These are phyloP conservation scores for Barnettozyma populi DNA, from an alignment of 805 yeast species.

Conservation along the genomic window DNA sequence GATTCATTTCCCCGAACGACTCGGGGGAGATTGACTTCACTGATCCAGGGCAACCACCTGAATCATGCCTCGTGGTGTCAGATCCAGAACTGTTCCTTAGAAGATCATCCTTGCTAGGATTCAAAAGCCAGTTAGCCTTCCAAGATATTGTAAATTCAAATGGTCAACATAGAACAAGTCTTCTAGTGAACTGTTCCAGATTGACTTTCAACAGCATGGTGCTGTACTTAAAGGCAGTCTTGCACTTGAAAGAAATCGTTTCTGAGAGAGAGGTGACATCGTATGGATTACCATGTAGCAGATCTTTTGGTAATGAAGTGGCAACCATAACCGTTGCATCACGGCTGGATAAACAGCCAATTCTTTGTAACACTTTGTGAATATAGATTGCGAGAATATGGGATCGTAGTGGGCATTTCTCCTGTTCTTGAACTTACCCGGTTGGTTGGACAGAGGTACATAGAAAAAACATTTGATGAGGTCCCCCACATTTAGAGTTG, in stretches of 20 bases:
- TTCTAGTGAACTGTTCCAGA: conserved; percentile 5
- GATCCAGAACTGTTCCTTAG: background rate
- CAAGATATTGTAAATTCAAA: background rate
- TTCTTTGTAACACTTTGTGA: background rate
- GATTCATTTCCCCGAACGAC: background rate
- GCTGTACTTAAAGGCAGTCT: background rate
- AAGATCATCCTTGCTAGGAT: background rate
- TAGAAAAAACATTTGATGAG: too few species aligned
- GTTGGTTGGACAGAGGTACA: too few species aligned
- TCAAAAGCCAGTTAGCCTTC: background rate
- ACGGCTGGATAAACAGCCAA: background rate
- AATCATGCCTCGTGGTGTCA: background rate
- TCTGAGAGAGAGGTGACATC: background rate
- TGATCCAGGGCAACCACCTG: background rate
- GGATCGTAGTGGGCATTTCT: too few species aligned
- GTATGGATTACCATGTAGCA: conserved; percentile 1
- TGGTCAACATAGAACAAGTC: background rate
- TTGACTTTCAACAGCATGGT: conserved; percentile 5
- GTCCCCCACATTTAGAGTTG: too few species aligned
- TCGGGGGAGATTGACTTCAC: background rate
- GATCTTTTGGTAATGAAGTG: background rate
- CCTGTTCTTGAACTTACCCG: too few species aligned
- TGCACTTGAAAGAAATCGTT: conserved; percentile 1
- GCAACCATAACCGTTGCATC: background rate
- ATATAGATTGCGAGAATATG: background rate